Percentiles rank a stretch among this genome's conserved stretches.
phyloP scores from a whole-genome alignment of 1,139 yeast genomes.

The Protomyces macrosporus region DNA sequence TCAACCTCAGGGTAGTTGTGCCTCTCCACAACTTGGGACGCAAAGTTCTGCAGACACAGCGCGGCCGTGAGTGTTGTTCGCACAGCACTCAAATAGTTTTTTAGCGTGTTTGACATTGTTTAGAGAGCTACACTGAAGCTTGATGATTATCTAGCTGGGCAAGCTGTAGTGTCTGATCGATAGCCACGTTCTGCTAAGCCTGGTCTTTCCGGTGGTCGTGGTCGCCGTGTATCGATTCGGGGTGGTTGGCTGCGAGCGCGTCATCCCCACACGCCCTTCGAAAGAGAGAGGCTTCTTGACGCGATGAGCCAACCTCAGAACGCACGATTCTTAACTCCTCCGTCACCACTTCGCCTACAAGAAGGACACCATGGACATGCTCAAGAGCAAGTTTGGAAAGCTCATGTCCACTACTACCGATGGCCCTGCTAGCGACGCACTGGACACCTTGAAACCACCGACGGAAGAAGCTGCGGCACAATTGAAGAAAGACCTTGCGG shows the following conservation, averaged over 20 bases:
- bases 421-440: no score
- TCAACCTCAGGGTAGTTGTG: conserved; percentile 97
- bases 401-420: no score
- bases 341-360: not conserved
- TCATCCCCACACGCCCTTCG: no score
- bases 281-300: no score
- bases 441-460: not conserved
- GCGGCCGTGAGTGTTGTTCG: conserved; percentile 93
- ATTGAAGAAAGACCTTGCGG: conserved; percentile 35
- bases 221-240: no score
- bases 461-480: not conserved
- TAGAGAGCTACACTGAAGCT: conserved; percentile 46
- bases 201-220: no score
- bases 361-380: not conserved
- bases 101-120: conserved; percentile 62
- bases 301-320: no score
- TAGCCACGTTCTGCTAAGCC: no score
- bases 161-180: no score
- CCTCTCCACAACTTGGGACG: conserved; percentile 92
- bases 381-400: not conserved
- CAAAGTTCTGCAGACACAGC: conserved; percentile 86
- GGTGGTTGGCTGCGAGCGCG: no score
- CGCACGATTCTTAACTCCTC: no score
- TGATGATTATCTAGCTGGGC: not conserved
- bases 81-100: conserved; percentile 91